Evolutionary conservation across 2,329 filamentous ascomycete species (phyloP), one percentile per base, ranked within the genome.

Genomic region (Claviceps quebecensis): DNA sequence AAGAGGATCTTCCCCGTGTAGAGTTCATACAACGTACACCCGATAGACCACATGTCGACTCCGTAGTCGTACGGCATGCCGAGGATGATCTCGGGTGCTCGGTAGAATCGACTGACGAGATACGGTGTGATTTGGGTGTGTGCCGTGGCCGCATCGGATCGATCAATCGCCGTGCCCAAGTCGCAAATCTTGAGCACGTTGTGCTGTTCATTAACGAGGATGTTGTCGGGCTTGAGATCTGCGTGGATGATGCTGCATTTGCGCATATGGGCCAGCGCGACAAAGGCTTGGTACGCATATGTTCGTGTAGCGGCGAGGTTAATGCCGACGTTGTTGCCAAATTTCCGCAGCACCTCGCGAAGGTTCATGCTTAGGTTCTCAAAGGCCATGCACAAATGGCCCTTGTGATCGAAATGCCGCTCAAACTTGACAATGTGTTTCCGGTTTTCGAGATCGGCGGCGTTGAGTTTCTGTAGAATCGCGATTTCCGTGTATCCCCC

Each of bases 1-100:
- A 98, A 98, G 36, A 98, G 75, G 53, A 98, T 97, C 67, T 96
- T 95, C 62, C 93, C 93, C 0, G 93, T 97, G 71, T 95, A 97
- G 41, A 98, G 75, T 69, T 98, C 93, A 67, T 95, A 98, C 34
- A 97, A 75, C 0, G 93, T 98, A 69, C 93, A 98, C 39, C 93
- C 94, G 57, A 97, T 88, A 7, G 91, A 94, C 93, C 93, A 98
- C 75, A 95, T 87, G 66, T 98, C 93, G 57, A 97, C 87, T 7
- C 86, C 84, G 64, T 91, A 94, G 64, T 95, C 89, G 65, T 95
- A 95, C 9, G 86, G 85, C 72, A 96, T 90, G n/a, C 93, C 93
- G 3, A 98, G 77, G 55, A 98, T 95, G 63, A 98, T 88, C 70
- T 98, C 93, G 2, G 94, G 93, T 3, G 93, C 93, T 55, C 93